A percentile compares a stretch with the other conserved stretches of the same genome.
Conservation (phyloP, 2,329 filamentous ascomycete species). For the Cadophora luteo-olivacea region DNA sequence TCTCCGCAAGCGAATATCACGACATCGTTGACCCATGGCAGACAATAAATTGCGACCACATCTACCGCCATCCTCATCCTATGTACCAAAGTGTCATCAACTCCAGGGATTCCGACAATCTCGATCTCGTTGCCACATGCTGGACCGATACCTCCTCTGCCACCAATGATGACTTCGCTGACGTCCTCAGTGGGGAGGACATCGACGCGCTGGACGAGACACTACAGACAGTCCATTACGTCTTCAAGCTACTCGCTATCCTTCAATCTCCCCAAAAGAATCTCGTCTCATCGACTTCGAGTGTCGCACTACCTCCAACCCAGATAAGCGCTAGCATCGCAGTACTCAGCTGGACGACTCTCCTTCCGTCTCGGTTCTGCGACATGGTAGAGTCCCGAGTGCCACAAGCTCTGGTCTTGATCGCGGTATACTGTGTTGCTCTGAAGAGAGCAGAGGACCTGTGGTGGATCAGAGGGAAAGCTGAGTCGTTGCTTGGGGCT, state of each 20-base stretch:
- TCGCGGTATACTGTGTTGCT: slow-evolving; percentile 27
- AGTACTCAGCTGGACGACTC: slow-evolving; percentile 20
- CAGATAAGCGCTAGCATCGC: slow-evolving; percentile 20
- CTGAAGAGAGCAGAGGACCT: slow-evolving; percentile 25
- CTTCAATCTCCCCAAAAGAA: not conserved
- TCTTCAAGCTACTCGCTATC: slow-evolving; percentile 17
- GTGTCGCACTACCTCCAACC: not conserved
- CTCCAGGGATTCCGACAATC: not conserved
- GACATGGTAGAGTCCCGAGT: slow-evolving; percentile 21
- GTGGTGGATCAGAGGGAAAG: slow-evolving; percentile 26
- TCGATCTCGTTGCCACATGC: slow-evolving; percentile 13
- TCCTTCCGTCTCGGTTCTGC: slow-evolving; percentile 21
- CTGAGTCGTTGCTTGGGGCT: slow-evolving; percentile 18
- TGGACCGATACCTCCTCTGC: slow-evolving; percentile 3
- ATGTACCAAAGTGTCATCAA: not conserved
- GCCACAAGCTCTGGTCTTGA: slow-evolving; percentile 37
- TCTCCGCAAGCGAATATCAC: not conserved
- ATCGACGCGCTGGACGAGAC: slow-evolving; percentile 20
- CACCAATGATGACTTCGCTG: not conserved
- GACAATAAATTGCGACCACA: not conserved
- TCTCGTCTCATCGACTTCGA: not conserved
- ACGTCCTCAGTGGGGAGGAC: not conserved
- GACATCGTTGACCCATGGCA: not conserved
- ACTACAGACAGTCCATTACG: slow-evolving; percentile 15
- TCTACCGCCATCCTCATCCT: not conserved